Base-by-base conservation (phyloP, 202 grass and related monocot species). In the Saccharum hybrid region DNA sequence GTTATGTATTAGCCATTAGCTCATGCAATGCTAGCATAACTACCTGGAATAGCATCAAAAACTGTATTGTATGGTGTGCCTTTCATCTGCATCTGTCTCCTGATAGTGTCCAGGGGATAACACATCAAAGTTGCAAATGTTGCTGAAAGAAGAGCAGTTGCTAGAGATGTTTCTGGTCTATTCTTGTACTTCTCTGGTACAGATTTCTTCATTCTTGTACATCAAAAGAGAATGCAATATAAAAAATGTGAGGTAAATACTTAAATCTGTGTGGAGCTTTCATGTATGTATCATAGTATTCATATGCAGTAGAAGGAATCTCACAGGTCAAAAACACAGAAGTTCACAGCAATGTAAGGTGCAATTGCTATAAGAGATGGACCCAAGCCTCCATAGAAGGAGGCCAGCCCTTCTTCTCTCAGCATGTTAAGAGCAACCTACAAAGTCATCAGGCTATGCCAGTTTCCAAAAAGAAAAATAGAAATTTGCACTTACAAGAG, bases 281-380 rank as follows among this genome's bases (percentile, higher is more conserved):
- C n/a, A 69, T 68, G 62, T 63, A 78, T 30, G 62, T 62, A 81
- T 30, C 21, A 37, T 54, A 22, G 19, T 62, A 76, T 63, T 37
- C 66, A 74, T 21, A 85, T 67, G 45, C 42, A 63, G 41, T 82
- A 51, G 30, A 90, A 46, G 62, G 85, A 82, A 89, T 68, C 90
- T 98, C 68, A 98, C 96, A 98, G 72, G 88, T 98, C 96, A 94
- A 98, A 98, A 85, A 96, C 86, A 87, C 96, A 98, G 85, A 98
- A 98, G 80, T 98, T 98, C 62, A 98, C 80, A 77, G 96, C 93
- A 82, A 98, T 94, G 83, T 98, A 98, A 72, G 93, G 93, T 22
- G 91, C 96, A 76, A 98, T 96, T 74, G 83, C 85, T 67, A 98
- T 75, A 84, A 98, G 90, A 85, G 96, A 98, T 77, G 96, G 96